phyloP scores from a whole-genome alignment of 805 yeast genomes.

The Yamadazyma philogaea region DNA sequence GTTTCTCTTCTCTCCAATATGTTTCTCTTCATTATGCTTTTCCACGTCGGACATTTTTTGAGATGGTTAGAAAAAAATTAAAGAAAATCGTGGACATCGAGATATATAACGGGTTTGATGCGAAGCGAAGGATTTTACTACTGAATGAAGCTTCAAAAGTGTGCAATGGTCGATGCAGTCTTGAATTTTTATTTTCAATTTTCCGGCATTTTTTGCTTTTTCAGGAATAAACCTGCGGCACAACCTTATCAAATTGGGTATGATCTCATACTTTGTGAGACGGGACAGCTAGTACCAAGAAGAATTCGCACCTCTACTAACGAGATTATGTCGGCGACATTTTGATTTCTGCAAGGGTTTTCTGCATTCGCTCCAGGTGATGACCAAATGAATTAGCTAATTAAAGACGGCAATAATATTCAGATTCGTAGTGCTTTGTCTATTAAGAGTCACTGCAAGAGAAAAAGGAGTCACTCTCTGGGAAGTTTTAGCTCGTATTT shows the following conservation, averaged over 20 bases:
- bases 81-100: not conserved
- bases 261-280: not conserved
- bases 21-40: not conserved
- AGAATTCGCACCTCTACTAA: no score
- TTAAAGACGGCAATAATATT: no score
- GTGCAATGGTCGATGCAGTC: not conserved
- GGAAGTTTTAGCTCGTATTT: no score
- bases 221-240: not conserved
- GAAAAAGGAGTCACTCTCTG: no score
- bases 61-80: not conserved
- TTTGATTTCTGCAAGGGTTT: no score
- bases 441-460: no score
- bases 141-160: not conserved
- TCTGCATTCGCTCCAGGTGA: no score
- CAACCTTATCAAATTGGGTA: not conserved
- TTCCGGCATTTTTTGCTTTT: not conserved
- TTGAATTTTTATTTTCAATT: not conserved
- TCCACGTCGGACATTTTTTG: not conserved
- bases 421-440: no score
- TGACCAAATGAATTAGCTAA: no score
- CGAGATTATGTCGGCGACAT: no score
- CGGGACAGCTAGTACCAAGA: no score
- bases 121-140: not conserved
- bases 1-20: not conserved
- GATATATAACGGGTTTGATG: not conserved